A percentile compares a stretch with the other conserved stretches of the same genome.
These are phyloP conservation scores for Trichothecium roseum DNA, from an alignment of 2,329 filamentous ascomycete species.

Conservation along the genomic window DNA sequence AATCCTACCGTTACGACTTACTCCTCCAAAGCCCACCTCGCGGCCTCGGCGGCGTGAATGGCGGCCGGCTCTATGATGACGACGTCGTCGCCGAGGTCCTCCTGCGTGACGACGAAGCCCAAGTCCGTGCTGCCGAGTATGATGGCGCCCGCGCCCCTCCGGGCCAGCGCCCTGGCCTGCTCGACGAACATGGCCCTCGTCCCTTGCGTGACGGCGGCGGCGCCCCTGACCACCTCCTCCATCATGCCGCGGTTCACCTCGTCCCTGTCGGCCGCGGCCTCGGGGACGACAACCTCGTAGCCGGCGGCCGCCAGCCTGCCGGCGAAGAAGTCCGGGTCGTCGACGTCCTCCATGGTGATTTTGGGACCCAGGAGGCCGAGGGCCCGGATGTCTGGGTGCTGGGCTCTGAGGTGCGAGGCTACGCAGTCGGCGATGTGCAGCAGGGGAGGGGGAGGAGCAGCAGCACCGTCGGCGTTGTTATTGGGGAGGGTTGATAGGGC, in stretches of 20 bases:
- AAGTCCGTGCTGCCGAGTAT: constrained; percentile 7
- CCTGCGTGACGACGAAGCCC: constrained; percentile 6
- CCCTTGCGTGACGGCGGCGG: constrained; percentile 1
- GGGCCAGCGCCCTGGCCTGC: constrained; percentile 3
- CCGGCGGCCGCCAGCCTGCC: constrained; percentile 1
- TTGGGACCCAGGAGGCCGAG: constrained; percentile 6
- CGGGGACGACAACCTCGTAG: constrained; percentile 4
- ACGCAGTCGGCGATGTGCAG: constrained; percentile 6
- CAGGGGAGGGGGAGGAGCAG: not conserved
- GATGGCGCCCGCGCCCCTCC: constrained; percentile 5
- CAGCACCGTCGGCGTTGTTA: too few relatives aligned
- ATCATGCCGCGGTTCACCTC: constrained; percentile 7
- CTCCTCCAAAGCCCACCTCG: constrained; percentile 3
- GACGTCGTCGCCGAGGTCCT: constrained; percentile 5
- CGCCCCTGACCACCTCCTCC: constrained; percentile 7
- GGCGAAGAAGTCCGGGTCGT: constrained; percentile 5
- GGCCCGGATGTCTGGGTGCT: constrained; percentile 3
- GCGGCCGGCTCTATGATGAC: constrained; percentile 6
- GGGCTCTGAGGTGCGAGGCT: constrained; percentile 2
- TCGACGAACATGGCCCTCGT: constrained; percentile 7
- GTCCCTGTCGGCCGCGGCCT: constrained; percentile 1
- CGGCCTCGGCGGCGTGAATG: constrained; percentile 5
- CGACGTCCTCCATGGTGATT: constrained; percentile 3
- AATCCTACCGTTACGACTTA: too few relatives aligned
- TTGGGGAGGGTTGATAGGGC: too few relatives aligned